phyloP scores from a whole-genome alignment of 805 yeast species.

The Geotrichum ghanense region DNA sequence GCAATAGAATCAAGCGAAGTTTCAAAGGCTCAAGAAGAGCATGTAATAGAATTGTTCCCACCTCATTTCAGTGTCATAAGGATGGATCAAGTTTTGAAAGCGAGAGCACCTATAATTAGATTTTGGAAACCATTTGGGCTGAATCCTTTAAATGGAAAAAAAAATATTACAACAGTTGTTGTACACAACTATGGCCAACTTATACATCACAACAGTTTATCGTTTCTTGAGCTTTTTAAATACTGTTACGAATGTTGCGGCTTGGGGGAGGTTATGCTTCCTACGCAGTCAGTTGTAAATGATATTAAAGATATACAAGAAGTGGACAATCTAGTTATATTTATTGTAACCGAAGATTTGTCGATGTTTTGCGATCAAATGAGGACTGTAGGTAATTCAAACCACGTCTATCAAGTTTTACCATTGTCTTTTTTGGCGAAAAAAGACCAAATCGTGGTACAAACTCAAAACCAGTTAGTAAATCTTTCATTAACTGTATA shows the following conservation, averaged over 20 bases:
- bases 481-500: slow-evolving; percentile 22
- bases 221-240: slow-evolving; percentile 19
- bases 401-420: not conserved
- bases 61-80: slow-evolving; percentile 22
- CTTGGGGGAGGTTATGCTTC: slow-evolving; percentile 21
- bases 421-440: slow-evolving; percentile 12
- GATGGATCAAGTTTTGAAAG: slow-evolving; percentile 21
- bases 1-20: slow-evolving; percentile 1
- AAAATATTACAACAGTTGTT: slow-evolving; percentile 20
- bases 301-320: not conserved
- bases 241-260: slow-evolving; percentile 25
- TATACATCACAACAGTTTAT: slow-evolving; percentile 5
- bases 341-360: not conserved
- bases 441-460: slow-evolving; percentile 18
- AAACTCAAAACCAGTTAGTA: slow-evolving; percentile 19
- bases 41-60: slow-evolving; percentile 11
- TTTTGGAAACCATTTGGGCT: slow-evolving; percentile 31
- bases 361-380: not conserved
- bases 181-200: slow-evolving; percentile 19
- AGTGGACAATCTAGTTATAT: not conserved
- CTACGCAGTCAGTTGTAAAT: slow-evolving; percentile 3
- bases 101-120: slow-evolving; percentile 26
- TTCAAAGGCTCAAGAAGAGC: not conserved
- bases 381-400: not conserved
- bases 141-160: slow-evolving; percentile 22